These are phyloP conservation scores for Neofusicoccum kwambonambiense DNA, from an alignment of 2,329 filamentous ascomycete species.

Conservation along the genomic window DNA sequence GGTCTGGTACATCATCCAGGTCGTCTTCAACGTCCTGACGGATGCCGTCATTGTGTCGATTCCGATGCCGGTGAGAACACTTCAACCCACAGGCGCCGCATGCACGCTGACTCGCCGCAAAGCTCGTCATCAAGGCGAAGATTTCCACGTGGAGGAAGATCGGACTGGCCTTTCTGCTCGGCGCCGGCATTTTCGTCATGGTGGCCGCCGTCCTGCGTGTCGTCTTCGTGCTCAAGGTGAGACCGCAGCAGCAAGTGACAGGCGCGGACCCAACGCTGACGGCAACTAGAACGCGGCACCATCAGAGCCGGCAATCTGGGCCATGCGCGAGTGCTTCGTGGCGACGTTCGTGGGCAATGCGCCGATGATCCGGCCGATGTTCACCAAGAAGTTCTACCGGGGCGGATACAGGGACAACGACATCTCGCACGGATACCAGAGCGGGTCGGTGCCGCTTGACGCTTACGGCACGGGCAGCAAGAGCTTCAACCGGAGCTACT, in stretches of 20 bases:
- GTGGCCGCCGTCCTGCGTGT: slow-evolving; percentile 30
- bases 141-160: slow-evolving; percentile 30
- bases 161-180: slow-evolving; percentile 34
- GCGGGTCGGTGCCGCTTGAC: background rate
- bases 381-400: slow-evolving; percentile 21
- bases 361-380: slow-evolving; percentile 34
- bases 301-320: slow-evolving; percentile 35
- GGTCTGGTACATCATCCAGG: slow-evolving; percentile 31
- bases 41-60: slow-evolving; percentile 37
- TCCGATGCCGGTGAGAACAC: slow-evolving; percentile 29
- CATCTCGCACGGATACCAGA: background rate
- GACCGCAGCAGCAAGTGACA: slow-evolving; percentile 13
- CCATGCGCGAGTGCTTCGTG: slow-evolving; percentile 39
- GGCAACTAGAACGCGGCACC: slow-evolving; percentile 15
- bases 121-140: slow-evolving; percentile 29
- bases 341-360: slow-evolving; percentile 40
- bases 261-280: background rate
- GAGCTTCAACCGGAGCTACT: background rate
- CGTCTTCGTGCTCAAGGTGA: slow-evolving; percentile 31
- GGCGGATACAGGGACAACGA: background rate
- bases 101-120: background rate
- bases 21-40: slow-evolving; percentile 36
- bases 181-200: slow-evolving; percentile 36
- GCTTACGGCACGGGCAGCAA: background rate
- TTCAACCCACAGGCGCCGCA: background rate